These are phyloP conservation scores for Lecanicillium sp. DNA, from an alignment of 2,329 filamentous ascomycete species.

Conservation along the genomic window DNA sequence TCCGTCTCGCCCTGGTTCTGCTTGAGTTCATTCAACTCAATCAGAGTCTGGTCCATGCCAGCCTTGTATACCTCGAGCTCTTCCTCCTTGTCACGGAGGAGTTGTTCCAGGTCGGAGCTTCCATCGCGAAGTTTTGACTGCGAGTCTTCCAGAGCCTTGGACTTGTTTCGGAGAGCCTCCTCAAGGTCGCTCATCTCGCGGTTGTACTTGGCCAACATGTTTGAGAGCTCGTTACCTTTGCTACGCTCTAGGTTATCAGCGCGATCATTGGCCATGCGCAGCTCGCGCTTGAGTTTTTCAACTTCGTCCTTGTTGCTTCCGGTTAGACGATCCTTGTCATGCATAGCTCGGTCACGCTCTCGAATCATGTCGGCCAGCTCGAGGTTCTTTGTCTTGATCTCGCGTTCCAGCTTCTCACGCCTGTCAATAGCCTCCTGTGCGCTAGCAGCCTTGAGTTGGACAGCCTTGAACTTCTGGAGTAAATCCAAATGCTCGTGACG, in stretches of 20 bases:
- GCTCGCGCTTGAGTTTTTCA: constrained; percentile 88
- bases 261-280: constrained; percentile 83
- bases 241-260: constrained; percentile 86
- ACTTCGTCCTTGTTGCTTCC: constrained; percentile 88
- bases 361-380: constrained; percentile 98
- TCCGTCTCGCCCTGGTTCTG: constrained; percentile 68
- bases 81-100: constrained; percentile 89
- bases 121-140: constrained; percentile 71
- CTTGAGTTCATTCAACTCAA: constrained; percentile 85
- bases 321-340: constrained; percentile 81
- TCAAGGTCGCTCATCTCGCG: constrained; percentile 95
- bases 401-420: constrained; percentile 89
- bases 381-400: constrained; percentile 99
- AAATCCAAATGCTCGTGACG: constrained; percentile 92
- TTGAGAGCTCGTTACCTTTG: constrained; percentile 91
- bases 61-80: constrained; percentile 98
- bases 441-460: constrained; percentile 92
- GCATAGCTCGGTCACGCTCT: constrained; percentile 84
- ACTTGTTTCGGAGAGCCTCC: constrained; percentile 83
- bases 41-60: constrained; percentile 90
- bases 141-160: constrained; percentile 74
- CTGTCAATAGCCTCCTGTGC: constrained; percentile 94
- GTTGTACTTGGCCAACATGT: constrained; percentile 93
- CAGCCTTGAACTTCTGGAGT: constrained; percentile 89
- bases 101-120: constrained; percentile 75